These are phyloP conservation scores for Globisporangium paddicum DNA, from an alignment of 352 stramenopile species.

Conservation along the genomic window DNA sequence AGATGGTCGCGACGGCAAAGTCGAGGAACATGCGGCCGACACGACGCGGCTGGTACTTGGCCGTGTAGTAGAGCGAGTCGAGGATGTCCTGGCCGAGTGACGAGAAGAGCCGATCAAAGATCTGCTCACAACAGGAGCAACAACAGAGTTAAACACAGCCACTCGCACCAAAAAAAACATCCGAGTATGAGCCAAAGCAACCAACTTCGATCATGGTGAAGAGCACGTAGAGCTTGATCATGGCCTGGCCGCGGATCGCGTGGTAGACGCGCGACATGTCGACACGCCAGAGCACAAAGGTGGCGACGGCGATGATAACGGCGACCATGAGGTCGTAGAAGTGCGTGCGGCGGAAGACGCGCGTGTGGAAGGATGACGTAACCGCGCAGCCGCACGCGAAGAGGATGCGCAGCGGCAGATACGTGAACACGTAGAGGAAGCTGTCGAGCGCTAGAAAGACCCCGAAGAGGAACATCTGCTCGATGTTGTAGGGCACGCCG, in stretches of 20 bases:
- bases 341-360: slow-evolving; percentile 81
- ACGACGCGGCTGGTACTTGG: slow-evolving; percentile 70
- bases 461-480: slow-evolving; percentile 91
- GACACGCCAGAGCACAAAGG: slow-evolving; percentile 73
- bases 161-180: too few species aligned
- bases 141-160: background rate
- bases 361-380: slow-evolving; percentile 68
- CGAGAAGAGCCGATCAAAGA: slow-evolving; percentile 96
- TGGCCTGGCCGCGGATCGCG: slow-evolving; percentile 95
- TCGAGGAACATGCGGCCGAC: slow-evolving; percentile 71
- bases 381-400: slow-evolving; percentile 68
- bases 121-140: slow-evolving; percentile 27
- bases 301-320: slow-evolving; percentile 77
- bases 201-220: slow-evolving; percentile 98
- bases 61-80: slow-evolving; percentile 92
- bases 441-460: slow-evolving; percentile 95
- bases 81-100: slow-evolving; percentile 97
- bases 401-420: slow-evolving; percentile 92
- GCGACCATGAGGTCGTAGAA: slow-evolving; percentile 92
- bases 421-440: slow-evolving; percentile 97
- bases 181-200: too few species aligned
- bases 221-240: slow-evolving; percentile 99
- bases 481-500: slow-evolving; percentile 62
- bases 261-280: slow-evolving; percentile 98
- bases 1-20: slow-evolving; percentile 71